Base-by-base conservation (phyloP, 805 yeast species). In the Starmera pachycereana region DNA sequence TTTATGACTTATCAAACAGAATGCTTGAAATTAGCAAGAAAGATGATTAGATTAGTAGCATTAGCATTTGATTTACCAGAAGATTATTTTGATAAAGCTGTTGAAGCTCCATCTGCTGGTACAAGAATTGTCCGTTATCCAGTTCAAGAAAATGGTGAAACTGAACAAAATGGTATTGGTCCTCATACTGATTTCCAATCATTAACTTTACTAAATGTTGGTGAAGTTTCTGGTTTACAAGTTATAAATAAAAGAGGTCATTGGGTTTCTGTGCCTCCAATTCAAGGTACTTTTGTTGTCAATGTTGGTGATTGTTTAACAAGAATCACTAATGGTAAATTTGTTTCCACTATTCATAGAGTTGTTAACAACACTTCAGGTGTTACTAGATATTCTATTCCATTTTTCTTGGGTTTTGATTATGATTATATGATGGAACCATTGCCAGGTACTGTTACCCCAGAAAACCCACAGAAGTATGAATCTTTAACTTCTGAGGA, bases 161-260 rank as follows among this genome's bases (percentile, higher is more conserved):
- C 53, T 4, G 50, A 52, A 19, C 53, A 56, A 37, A 56, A 58
- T 38, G 58, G 68, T n/a, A 60, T 62, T 40, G 67, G 65, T 8
- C 63, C 67, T 3, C 69, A 64, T 43, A 61, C 66, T 3, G 69
- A 64, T 41, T 61, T 60, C 42, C 65, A 60, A 13, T 52, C 58
- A 11, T 40, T 64, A 32, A 64, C 69, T 0, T 52, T 64, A 45
- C 45, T 63, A 13, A 43, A 52, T 37, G 66, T 61, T 38, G 69
- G 61, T 38, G 45, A 49, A 16, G 56, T 58, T 34, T 64, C 65
- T 4, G 70, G 69, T 3, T 47, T 65, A 19, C 65, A 65, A 43
- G 69, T 65, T 11, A 53, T 61, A 32, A 54, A 56, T 39, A 52
- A 56, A 29, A 40, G 50, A 8, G 59, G 58, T 9, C 57, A 60